Percentiles rank a stretch among this genome's conserved stretches.
Evolutionary conservation across 441 rosid species (phyloP).

Genomic region (Dalechampia spathulata): DNA sequence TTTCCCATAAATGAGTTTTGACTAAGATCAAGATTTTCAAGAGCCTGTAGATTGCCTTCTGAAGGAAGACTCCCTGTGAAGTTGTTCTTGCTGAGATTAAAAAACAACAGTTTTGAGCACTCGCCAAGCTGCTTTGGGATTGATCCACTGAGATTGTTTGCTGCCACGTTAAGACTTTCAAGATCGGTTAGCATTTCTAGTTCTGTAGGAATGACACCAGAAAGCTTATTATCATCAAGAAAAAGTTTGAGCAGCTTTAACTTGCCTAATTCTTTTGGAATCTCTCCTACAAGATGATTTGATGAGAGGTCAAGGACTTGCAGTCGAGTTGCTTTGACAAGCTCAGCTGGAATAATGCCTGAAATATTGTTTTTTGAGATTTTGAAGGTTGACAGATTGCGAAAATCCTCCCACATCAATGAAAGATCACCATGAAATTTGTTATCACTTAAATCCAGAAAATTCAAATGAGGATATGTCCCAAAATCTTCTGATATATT

Average conservation of each 20-base stretch:
- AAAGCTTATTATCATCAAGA: neutral
- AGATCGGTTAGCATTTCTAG: neutral
- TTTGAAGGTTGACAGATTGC: neutral
- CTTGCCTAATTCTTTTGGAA: neutral
- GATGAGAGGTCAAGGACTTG: neutral
- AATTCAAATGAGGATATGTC: neutral
- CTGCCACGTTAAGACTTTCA: neutral
- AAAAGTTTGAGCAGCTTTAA: neutral
- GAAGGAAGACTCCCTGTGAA: neutral
- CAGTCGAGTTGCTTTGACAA: neutral
- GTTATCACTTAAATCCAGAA: slow-evolving; percentile 1
- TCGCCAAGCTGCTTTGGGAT: neutral
- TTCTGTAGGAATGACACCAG: slow-evolving; percentile 4
- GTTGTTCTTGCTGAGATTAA: slow-evolving; percentile 2
- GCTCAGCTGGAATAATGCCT: neutral
- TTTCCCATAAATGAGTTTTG: neutral
- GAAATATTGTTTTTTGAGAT: neutral
- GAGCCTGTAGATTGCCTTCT: neutral
- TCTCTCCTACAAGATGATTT: neutral
- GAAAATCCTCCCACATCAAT: neutral
- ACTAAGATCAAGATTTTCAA: neutral
- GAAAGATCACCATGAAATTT: slow-evolving; percentile 2
- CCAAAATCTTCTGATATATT: neutral
- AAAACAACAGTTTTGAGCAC: neutral
- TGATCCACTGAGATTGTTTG: neutral